Evolutionary conservation across 768 basidiomycete species (phyloP).

Genomic region (Boletus reticulatus): DNA sequence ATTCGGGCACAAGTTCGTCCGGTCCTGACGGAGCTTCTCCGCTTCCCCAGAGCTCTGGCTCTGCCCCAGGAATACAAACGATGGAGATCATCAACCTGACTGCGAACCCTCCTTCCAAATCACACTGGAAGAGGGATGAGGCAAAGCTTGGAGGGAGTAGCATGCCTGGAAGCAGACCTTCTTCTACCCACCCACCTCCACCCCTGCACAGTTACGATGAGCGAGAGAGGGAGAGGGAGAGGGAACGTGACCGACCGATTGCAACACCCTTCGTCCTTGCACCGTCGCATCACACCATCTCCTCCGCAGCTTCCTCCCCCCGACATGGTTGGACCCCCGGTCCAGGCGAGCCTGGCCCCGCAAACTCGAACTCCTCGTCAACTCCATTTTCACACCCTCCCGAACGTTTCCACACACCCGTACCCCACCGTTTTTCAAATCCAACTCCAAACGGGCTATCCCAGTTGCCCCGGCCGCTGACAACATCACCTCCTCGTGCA

Average conservation of each 20-base stretch:
- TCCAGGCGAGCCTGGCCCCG: constrained; percentile 29
- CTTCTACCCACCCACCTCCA: constrained; percentile 37
- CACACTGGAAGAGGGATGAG: constrained; percentile 42
- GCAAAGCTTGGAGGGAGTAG: constrained; percentile 23
- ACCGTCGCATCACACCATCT: constrained; percentile 39
- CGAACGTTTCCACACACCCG: constrained; percentile 29
- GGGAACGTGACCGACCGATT: constrained; percentile 49
- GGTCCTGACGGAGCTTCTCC: constrained; percentile 27
- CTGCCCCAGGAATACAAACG: constrained; percentile 38
- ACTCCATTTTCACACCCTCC: constrained; percentile 28
- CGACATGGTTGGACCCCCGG: constrained; percentile 37
- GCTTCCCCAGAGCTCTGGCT: constrained; percentile 37
- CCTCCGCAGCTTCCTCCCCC: constrained; percentile 40
- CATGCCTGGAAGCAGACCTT: constrained; percentile 35
- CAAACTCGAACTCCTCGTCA: constrained; percentile 25
- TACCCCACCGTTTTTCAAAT: constrained; percentile 27
- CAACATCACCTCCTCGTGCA: constrained; percentile 40
- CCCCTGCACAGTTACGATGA: constrained; percentile 28
- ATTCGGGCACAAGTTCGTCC: constrained; percentile 32
- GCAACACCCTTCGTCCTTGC: constrained; percentile 55
- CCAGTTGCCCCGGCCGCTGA: constrained; percentile 22
- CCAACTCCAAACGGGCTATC: constrained; percentile 20
- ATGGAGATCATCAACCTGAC: constrained; percentile 54
- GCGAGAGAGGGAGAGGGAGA: constrained; percentile 24
- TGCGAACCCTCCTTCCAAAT: constrained; percentile 27